Conservation (phyloP, 2,329 filamentous ascomycete species). For the Pseudogymnoascus sp. region DNA sequence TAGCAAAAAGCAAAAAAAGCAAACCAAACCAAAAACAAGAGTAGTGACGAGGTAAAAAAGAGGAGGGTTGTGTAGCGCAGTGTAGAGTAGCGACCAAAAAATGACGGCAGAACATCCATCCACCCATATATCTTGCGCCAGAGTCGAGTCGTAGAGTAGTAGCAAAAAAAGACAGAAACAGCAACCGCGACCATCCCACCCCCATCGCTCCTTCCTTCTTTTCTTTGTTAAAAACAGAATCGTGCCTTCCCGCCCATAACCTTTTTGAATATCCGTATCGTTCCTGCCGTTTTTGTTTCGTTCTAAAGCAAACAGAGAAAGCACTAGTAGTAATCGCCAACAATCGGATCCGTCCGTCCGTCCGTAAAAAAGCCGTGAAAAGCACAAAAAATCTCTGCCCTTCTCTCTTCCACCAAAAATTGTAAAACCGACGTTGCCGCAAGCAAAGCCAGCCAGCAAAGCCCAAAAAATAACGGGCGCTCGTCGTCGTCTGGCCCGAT, state of each 20-base stretch:
- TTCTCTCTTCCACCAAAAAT: not conserved
- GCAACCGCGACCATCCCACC: not conserved
- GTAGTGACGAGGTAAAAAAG: not conserved
- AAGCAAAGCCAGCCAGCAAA: not conserved
- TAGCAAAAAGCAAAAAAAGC: not conserved
- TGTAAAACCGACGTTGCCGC: not conserved
- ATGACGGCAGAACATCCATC: not conserved
- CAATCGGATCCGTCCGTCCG: not conserved
- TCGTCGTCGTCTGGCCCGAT: not conserved
- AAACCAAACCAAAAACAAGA: not conserved
- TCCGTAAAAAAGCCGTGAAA: not conserved
- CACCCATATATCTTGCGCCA: not conserved
- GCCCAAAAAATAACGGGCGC: slow-evolving; percentile 7
- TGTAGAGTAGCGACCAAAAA: not conserved
- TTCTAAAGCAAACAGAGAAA: not conserved
- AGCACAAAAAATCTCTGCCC: not conserved
- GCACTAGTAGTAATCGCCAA: not conserved
- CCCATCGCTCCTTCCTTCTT: not conserved
- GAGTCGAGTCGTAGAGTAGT: not conserved
- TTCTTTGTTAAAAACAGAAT: not conserved
- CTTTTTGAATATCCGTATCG: not conserved
- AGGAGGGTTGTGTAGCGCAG: not conserved
- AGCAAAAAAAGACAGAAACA: not conserved
- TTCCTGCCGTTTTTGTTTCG: slow-evolving; percentile 3
- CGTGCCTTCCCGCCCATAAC: not conserved